These are phyloP conservation scores for Buxus sempervirens DNA, from an alignment of 164 flowering plant genomes.

Conservation along the genomic window DNA sequence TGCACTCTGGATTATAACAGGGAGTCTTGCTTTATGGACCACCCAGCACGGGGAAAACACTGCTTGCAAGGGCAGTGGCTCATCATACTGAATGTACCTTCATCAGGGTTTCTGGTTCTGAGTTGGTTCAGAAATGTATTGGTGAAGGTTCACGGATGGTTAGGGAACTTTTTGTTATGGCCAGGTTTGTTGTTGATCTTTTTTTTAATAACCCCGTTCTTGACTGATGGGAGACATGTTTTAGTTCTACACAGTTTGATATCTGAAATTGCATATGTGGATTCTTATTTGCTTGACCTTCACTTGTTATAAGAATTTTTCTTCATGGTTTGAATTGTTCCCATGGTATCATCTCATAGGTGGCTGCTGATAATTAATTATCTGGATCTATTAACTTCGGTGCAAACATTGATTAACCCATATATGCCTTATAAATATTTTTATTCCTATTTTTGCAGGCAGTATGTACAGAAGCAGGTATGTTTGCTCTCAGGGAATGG, in stretches of 20 bases:
- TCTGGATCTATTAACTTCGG: too few species aligned
- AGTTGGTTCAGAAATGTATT: slow-evolving; percentile 90
- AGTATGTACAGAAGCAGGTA: slow-evolving; percentile 97
- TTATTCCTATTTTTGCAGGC: slow-evolving; percentile 77
- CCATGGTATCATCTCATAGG: too few species aligned
- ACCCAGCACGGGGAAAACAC: slow-evolving; percentile 98
- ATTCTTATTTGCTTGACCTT: too few species aligned
- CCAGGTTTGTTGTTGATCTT: slow-evolving; percentile 45
- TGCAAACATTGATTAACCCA: too few species aligned
- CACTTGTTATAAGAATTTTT: too few species aligned
- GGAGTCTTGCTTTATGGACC: slow-evolving; percentile 98
- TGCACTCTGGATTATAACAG: slow-evolving; percentile 23
- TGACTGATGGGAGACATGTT: too few species aligned
- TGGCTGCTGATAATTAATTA: too few species aligned
- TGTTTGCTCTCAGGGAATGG: slow-evolving; percentile 97
- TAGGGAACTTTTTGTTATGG: slow-evolving; percentile 97
- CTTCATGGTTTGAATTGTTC: too few species aligned
- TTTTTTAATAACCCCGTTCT: background rate
- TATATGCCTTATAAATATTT: too few species aligned
- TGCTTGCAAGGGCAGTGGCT: slow-evolving; percentile 97
- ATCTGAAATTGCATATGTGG: background rate
- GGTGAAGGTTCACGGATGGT: slow-evolving; percentile 99
- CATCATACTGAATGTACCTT: slow-evolving; percentile 95
- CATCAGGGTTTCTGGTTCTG: slow-evolving; percentile 93
- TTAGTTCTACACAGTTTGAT: too few species aligned